phyloP scores from a whole-genome alignment of 78 protist species.

The Dictyostelium citrinum region DNA sequence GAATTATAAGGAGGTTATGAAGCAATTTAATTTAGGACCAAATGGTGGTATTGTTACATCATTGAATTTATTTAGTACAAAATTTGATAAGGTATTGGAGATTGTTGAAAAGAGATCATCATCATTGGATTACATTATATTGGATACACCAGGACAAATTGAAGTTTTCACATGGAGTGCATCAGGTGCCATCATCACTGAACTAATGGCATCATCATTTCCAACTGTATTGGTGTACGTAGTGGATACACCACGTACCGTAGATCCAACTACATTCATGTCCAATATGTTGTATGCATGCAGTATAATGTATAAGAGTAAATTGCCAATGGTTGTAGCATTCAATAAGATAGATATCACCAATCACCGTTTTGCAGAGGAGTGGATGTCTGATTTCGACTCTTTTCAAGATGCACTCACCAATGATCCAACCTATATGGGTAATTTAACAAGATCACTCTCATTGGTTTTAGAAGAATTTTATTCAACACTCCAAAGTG shows the following conservation, averaged over 20 bases:
- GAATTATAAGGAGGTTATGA: slow-evolving; percentile 97
- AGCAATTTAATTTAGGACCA: slow-evolving; percentile 97
- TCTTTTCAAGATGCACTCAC: slow-evolving; percentile 64
- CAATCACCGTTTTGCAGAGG: slow-evolving; percentile 47
- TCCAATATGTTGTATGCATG: slow-evolving; percentile 98
- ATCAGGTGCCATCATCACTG: slow-evolving; percentile 95
- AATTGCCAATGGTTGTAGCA: slow-evolving; percentile 93
- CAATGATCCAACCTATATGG: slow-evolving; percentile 80
- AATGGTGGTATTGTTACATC: slow-evolving; percentile 99
- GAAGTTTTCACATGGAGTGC: slow-evolving; percentile 99
- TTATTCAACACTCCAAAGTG: slow-evolving; percentile 73
- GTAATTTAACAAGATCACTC: slow-evolving; percentile 86
- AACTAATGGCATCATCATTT: slow-evolving; percentile 89
- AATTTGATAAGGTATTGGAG: slow-evolving; percentile 92
- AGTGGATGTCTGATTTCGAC: slow-evolving; percentile 94
- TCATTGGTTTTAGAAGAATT: slow-evolving; percentile 94
- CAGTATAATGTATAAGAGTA: slow-evolving; percentile 93
- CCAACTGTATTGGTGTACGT: slow-evolving; percentile 96
- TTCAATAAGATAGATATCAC: slow-evolving; percentile 97
- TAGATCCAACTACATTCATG: slow-evolving; percentile 97
- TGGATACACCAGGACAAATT: slow-evolving; percentile 99
- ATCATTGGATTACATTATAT: slow-evolving; percentile 81
- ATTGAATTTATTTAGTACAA: slow-evolving; percentile 96
- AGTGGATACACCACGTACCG: slow-evolving; percentile 95
- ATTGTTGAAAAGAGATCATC: slow-evolving; percentile 87